Evolutionary conservation across 1,139 yeast genomes (phyloP).

Genomic region (Saccharomycopsis hybrid): DNA sequence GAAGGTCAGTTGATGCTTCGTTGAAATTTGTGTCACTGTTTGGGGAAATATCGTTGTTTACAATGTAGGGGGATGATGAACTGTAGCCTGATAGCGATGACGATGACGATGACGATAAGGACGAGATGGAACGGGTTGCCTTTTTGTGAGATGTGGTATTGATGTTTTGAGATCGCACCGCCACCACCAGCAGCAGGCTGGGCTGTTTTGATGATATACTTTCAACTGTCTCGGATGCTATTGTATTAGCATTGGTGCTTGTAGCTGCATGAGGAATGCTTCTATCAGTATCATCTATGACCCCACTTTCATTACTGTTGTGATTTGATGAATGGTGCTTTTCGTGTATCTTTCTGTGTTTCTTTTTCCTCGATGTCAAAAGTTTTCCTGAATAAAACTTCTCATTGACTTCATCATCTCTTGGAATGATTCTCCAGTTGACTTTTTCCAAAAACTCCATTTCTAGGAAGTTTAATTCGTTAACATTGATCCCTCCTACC

Average conservation of each 20-base stretch:
- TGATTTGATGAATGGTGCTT: background rate
- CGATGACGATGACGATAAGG: conserved; percentile 20
- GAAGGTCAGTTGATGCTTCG: no score
- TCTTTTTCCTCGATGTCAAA: background rate
- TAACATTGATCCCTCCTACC: conserved; percentile 88
- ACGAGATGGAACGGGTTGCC: conserved; percentile 23
- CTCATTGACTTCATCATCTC: conserved; percentile 29
- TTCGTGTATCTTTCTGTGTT: background rate
- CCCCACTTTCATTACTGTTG: conserved; percentile 21
- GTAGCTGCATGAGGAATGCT: no score
- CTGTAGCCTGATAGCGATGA: conserved; percentile 4
- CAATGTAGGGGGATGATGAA: background rate
- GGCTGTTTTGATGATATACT: no score
- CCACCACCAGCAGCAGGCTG: no score
- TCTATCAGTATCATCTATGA: no score
- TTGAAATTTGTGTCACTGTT: no score
- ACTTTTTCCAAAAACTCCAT: conserved; percentile 80
- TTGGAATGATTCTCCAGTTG: conserved; percentile 68
- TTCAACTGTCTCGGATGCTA: no score
- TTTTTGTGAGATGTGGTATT: conserved; percentile 25
- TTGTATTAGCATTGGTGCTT: no score
- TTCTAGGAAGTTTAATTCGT: conserved; percentile 82
- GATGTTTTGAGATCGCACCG: no score
- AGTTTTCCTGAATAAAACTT: background rate
- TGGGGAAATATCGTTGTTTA: no score